Evolutionary conservation across 495 filamentous ascomycete species (phyloP).

Genomic region (Hyaloscypha variabilis): DNA sequence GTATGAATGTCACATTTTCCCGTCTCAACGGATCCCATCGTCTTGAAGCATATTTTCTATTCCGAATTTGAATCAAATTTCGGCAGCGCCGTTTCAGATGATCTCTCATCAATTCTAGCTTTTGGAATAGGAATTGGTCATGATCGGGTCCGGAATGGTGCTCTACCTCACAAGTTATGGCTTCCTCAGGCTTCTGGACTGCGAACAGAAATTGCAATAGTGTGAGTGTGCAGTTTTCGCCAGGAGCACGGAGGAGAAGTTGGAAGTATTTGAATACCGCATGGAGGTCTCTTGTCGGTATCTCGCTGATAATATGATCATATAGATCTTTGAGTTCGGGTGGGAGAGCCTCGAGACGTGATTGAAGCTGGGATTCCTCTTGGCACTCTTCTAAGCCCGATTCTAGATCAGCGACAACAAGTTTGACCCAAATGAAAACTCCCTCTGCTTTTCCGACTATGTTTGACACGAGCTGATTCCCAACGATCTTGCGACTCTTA

Average conservation of each 20-base stretch:
- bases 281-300: not conserved
- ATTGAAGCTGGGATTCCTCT: not conserved
- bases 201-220: not conserved
- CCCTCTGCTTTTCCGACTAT: not conserved
- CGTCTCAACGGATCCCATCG: too few species aligned
- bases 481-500: not conserved
- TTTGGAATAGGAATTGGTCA: too few species aligned
- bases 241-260: constrained; percentile 3
- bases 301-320: not conserved
- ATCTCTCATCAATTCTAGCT: too few species aligned
- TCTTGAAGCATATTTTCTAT: too few species aligned
- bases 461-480: not conserved
- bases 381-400: not conserved
- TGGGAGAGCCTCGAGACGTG: not conserved
- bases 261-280: not conserved
- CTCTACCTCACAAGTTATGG: too few species aligned
- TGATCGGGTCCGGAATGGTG: too few species aligned
- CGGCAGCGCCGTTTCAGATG: too few species aligned
- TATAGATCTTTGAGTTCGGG: not conserved
- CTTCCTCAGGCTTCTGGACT: not conserved
- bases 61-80: too few species aligned
- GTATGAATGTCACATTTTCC: too few species aligned
- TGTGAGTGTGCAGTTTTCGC: not conserved
- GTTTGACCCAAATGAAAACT: not conserved
- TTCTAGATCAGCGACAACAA: constrained; percentile 1